Conservation (phyloP, 768 basidiomycete genomes). For the Lactarius hengduanensis region DNA sequence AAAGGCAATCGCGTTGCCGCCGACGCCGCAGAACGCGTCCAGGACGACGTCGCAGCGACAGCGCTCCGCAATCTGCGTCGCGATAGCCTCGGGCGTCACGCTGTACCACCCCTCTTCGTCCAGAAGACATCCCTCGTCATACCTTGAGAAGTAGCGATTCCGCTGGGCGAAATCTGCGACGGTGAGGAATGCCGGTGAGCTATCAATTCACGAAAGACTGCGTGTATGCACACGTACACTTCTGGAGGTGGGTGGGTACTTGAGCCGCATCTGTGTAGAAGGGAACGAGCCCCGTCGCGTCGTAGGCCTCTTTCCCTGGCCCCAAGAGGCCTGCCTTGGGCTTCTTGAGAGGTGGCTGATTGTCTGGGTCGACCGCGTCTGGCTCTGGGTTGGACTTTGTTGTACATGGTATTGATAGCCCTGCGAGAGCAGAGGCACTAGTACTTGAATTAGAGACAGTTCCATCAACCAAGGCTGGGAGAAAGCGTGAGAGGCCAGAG, state of each 20-base stretch:
- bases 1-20: conserved; percentile 96
- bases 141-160: conserved; percentile 75
- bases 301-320: conserved; percentile 33
- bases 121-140: conserved; percentile 77
- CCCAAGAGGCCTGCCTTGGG: conserved; percentile 22
- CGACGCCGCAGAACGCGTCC: conserved; percentile 97
- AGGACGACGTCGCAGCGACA: conserved; percentile 83
- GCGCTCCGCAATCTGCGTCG: conserved; percentile 87
- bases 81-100: conserved; percentile 92
- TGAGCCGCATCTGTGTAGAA: conserved; percentile 61
- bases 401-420: neutral
- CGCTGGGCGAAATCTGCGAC: conserved; percentile 81
- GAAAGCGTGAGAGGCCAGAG: conserved; percentile 20
- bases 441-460: neutral
- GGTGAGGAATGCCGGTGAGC: neutral
- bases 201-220: neutral
- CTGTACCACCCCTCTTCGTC: conserved; percentile 99
- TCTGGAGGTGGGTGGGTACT: conserved; percentile 75
- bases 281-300: conserved; percentile 72
- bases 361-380: neutral
- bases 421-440: neutral
- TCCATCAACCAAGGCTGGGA: conserved; percentile 6
- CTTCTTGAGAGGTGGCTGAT: neutral
- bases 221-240: conserved; percentile 59
- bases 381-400: neutral